A percentile compares a stretch with the other conserved stretches of the same genome.
phyloP scores from a whole-genome alignment of 495 filamentous ascomycete genomes.

The Trichoderma asperelloides region DNA sequence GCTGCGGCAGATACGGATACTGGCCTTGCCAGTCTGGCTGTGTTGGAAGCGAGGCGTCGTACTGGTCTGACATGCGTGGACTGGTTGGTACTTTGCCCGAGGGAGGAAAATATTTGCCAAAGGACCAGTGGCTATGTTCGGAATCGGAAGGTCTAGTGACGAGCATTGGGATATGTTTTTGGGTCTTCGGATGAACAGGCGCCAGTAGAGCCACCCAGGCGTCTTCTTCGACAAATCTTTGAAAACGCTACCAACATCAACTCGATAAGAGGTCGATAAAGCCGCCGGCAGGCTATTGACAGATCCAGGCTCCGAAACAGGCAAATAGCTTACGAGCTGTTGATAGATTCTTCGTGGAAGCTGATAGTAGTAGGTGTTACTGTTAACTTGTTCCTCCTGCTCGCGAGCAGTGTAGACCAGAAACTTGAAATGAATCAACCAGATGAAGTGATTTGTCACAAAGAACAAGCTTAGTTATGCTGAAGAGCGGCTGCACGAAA shows the following conservation, averaged over 20 bases:
- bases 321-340: not conserved
- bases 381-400: not conserved
- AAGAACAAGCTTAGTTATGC: not conserved
- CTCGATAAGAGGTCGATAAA: not conserved
- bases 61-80: constrained; percentile 54
- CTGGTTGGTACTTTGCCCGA: constrained; percentile 21
- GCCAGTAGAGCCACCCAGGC: constrained; percentile 10
- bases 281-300: not conserved
- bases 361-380: not conserved
- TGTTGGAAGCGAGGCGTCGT: constrained; percentile 40
- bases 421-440: not conserved
- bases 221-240: not conserved
- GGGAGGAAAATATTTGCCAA: constrained; percentile 42
- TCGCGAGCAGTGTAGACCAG: not conserved
- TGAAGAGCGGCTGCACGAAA: not conserved
- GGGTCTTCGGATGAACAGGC: constrained; percentile 10
- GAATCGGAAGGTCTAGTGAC: constrained; percentile 49
- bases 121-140: constrained; percentile 50
- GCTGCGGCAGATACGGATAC: constrained; percentile 42
- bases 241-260: constrained; percentile 1
- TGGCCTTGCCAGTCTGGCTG: constrained; percentile 53
- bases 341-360: not conserved
- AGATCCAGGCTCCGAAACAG: constrained; percentile 1
- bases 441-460: not conserved
- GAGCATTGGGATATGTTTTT: constrained; percentile 45